phyloP scores from a whole-genome alignment of 306 rosid genomes.

The Vigna nakashimae region DNA sequence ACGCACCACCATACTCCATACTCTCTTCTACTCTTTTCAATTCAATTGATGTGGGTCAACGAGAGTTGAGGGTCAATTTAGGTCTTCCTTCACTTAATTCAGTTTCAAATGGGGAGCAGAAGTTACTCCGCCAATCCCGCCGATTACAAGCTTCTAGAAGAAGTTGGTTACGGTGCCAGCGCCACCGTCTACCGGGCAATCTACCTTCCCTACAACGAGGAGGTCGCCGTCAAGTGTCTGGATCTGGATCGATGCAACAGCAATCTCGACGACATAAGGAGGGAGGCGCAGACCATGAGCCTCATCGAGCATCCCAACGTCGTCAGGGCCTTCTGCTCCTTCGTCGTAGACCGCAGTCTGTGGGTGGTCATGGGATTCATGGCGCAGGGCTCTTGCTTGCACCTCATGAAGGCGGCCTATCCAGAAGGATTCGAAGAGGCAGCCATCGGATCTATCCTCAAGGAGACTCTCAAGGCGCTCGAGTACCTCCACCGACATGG shows the following conservation, averaged over 20 bases:
- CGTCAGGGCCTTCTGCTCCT: slow-evolving; percentile 81
- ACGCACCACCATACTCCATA: too few relatives aligned
- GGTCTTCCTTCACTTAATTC: not conserved
- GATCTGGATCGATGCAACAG: slow-evolving; percentile 98
- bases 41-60: slow-evolving; percentile 11
- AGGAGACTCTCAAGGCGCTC: slow-evolving; percentile 91
- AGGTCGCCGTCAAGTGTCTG: slow-evolving; percentile 90
- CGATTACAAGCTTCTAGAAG: slow-evolving; percentile 94
- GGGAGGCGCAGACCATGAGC: slow-evolving; percentile 96
- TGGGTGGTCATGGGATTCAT: slow-evolving; percentile 98
- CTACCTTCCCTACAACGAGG: slow-evolving; percentile 81
- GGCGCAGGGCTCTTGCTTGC: slow-evolving; percentile 97
- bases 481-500: slow-evolving; percentile 93
- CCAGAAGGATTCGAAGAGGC: slow-evolving; percentile 91
- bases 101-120: slow-evolving; percentile 12
- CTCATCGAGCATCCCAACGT: slow-evolving; percentile 93
- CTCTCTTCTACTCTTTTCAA: not conserved
- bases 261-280: slow-evolving; percentile 82
- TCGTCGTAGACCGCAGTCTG: slow-evolving; percentile 81
- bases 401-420: slow-evolving; percentile 90
- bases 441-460: slow-evolving; percentile 79
- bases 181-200: slow-evolving; percentile 92
- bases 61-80: not conserved
- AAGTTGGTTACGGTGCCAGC: slow-evolving; percentile 95
- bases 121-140: slow-evolving; percentile 60